Evolutionary conservation across 352 stramenopile genomes (phyloP).

Genomic region (Phytophthora palmivora): DNA sequence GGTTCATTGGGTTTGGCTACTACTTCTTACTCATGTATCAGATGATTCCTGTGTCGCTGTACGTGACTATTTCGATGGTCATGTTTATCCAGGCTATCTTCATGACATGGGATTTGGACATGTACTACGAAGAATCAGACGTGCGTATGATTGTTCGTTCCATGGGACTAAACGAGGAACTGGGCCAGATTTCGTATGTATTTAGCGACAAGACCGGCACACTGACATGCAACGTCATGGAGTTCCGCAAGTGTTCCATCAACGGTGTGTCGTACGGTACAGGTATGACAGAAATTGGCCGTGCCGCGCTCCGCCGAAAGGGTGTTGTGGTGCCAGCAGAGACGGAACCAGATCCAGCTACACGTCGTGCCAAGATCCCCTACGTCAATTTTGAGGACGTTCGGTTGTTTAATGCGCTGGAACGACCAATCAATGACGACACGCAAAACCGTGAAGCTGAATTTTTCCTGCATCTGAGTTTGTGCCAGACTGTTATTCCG

Average conservation of each 20-base stretch:
- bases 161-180: conserved; percentile 90
- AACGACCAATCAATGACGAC: conserved; percentile 36
- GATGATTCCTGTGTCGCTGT: conserved; percentile 98
- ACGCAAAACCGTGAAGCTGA: conserved; percentile 54
- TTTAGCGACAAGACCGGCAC: conserved; percentile 96
- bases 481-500: conserved; percentile 86
- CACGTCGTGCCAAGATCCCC: conserved; percentile 46
- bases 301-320: conserved; percentile 69
- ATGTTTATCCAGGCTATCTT: conserved; percentile 96
- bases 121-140: conserved; percentile 93
- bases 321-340: conserved; percentile 64
- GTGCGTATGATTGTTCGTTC: conserved; percentile 86
- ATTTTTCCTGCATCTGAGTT: conserved; percentile 87
- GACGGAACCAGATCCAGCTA: conserved; percentile 22
- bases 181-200: conserved; percentile 92
- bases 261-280: conserved; percentile 93
- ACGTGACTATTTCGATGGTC: conserved; percentile 97
- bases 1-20: conserved; percentile 86
- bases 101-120: conserved; percentile 92
- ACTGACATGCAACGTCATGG: conserved; percentile 95
- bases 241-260: conserved; percentile 96
- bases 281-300: conserved; percentile 85
- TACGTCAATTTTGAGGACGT: conserved; percentile 87
- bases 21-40: conserved; percentile 97
- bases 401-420: conserved; percentile 52